Evolutionary conservation across 306 rosid species (phyloP).

Genomic region (cucumber (Cucumis sativus)): DNA sequence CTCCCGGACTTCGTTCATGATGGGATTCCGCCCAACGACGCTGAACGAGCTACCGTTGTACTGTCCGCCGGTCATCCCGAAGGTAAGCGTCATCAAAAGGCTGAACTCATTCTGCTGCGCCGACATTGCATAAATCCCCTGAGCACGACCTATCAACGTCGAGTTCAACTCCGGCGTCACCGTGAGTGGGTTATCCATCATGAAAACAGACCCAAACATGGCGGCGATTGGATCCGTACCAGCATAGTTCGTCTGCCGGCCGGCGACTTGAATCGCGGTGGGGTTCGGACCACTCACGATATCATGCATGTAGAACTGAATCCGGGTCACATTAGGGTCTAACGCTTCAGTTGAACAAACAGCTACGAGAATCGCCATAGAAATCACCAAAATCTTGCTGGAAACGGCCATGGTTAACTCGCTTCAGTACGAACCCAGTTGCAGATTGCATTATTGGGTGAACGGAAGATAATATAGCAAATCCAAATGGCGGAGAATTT

Average conservation of each 20-base stretch:
- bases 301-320: constrained; percentile 24
- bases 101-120: constrained; percentile 18
- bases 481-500: neutral
- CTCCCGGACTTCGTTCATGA: neutral
- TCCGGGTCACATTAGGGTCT: constrained; percentile 1
- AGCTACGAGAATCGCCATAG: neutral
- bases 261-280: constrained; percentile 9
- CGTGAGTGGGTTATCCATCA: constrained; percentile 15
- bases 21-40: neutral
- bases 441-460: neutral
- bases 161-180: constrained; percentile 10
- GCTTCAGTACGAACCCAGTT: neutral
- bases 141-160: constrained; percentile 15
- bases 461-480: neutral
- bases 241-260: constrained; percentile 10
- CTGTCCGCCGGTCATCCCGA: constrained; percentile 1
- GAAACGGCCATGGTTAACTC: neutral
- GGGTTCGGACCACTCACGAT: constrained; percentile 14
- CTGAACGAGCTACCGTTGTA: neutral
- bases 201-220: constrained; percentile 8
- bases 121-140: constrained; percentile 10
- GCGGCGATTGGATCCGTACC: constrained; percentile 13
- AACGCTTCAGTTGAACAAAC: neutral
- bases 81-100: constrained; percentile 13
- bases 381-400: neutral